A percentile compares a stretch with the other conserved stretches of the same genome.
These are phyloP conservation scores for Selenicereus undatus DNA, from an alignment of 148 eudicot genomes.

Conservation along the genomic window DNA sequence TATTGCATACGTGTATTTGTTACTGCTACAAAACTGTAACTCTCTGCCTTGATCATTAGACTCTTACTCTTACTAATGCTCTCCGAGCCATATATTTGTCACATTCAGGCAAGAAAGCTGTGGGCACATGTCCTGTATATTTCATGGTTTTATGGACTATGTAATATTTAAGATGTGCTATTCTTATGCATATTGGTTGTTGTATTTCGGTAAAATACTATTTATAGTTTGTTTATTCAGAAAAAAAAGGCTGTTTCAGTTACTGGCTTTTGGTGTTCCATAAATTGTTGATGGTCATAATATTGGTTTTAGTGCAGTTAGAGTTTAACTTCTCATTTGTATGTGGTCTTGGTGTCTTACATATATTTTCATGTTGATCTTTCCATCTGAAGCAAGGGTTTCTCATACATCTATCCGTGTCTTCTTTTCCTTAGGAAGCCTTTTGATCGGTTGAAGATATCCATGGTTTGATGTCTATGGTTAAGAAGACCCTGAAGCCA, in stretches of 20 bases:
- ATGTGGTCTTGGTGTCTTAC: neutral
- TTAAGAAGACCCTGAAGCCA: conserved; percentile 80
- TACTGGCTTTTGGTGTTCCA: neutral
- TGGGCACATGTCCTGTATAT: neutral
- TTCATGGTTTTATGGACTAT: too few relatives aligned
- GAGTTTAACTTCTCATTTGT: neutral
- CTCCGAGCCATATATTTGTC: neutral
- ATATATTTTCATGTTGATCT: neutral
- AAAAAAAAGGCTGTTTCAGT: neutral
- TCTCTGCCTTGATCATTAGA: neutral
- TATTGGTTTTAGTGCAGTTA: neutral
- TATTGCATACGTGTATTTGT: neutral
- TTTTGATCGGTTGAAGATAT: conserved; percentile 91
- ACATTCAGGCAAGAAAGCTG: neutral
- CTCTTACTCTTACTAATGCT: neutral
- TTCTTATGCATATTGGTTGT: neutral
- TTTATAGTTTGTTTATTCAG: neutral
- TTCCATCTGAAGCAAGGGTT: neutral
- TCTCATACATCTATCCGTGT: neutral
- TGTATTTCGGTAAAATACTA: neutral
- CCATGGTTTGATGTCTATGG: conserved; percentile 79
- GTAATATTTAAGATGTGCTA: too few relatives aligned
- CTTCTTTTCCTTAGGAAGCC: conserved; percentile 56
- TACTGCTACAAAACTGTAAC: neutral
- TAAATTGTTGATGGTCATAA: neutral